Evolutionary conservation across 805 yeast genomes (phyloP), one percentile per base, ranked within the genome.

Genomic region (Candida maltosa): DNA sequence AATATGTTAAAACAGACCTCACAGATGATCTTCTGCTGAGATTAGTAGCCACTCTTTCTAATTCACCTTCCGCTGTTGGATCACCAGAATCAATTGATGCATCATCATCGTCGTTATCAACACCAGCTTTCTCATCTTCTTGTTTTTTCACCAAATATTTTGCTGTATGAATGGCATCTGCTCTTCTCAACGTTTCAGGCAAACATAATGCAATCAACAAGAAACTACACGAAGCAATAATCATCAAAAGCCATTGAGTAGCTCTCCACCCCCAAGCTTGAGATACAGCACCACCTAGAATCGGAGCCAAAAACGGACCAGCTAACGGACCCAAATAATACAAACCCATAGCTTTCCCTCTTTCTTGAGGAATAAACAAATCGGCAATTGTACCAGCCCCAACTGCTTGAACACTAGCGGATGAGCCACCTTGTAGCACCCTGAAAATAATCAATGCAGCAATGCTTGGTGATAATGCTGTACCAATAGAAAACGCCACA

Each of bases 361-460:
- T 69, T 46, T 80, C 75, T 22, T 77, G 74, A 6, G 81, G 79
- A 4, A 71, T 62, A 52, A 65, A 87, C 23, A 87, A 52, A 51
- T 87, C 96, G 15, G 85, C 73, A 14, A 87, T 80, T 1, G 95
- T 84, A 2, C 95, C 96, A 0, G 95, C 95, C 4, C 95, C 95
- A 19, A 87, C 87, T 14, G 89, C 76, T 54, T 87, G 95, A 0
- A 87, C 95, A 27, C 87, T 76, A 1, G 93, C 93, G 1, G 89
- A 82, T 40, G 82, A 75, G 0, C 87, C 95, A 35, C 95, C 95
- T 29, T 83, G 68, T 1, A 87, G 56, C 4, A 83, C 74, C 46
- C 96, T 68, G 37, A 87, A 73, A 2, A 75, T 78, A 44, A 86
- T 83, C 31, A 87, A 70, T 35, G 78, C 65, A 1, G 70, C 69